These are phyloP conservation scores for Fibroporia radiculosa DNA, from an alignment of 768 basidiomycete species.

Conservation along the genomic window DNA sequence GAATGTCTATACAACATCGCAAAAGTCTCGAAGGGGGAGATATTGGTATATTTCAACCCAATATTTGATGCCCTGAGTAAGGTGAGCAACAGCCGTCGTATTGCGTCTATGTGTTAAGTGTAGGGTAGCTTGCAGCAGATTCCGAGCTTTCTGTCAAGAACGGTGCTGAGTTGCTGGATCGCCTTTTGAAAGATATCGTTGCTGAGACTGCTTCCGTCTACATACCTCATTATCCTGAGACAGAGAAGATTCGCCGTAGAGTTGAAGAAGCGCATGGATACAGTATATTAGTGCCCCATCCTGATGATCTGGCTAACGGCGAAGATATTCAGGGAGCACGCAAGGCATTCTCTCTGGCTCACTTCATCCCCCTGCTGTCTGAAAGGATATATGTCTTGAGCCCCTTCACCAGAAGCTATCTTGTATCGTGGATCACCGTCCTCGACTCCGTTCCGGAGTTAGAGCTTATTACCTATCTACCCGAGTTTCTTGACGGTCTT, in stretches of 20 bases:
- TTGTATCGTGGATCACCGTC: conserved; percentile 96
- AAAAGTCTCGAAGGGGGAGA: conserved; percentile 94
- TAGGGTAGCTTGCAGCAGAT: conserved; percentile 82
- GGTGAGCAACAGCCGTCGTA: conserved; percentile 37
- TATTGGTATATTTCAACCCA: conserved; percentile 95
- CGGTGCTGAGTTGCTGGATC: conserved; percentile 92
- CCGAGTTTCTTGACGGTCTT: conserved; percentile 90
- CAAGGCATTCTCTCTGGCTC: conserved; percentile 88
- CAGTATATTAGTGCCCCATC: conserved; percentile 60
- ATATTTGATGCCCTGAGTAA: conserved; percentile 97
- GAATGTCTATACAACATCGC: conserved; percentile 98
- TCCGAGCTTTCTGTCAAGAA: conserved; percentile 96
- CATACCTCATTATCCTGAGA: conserved; percentile 81
- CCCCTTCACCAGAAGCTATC: conserved; percentile 90
- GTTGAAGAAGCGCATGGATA: conserved; percentile 28
- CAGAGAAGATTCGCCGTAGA: conserved; percentile 48
- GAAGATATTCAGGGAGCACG: conserved; percentile 33
- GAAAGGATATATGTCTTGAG: conserved; percentile 94
- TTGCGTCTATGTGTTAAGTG: conserved; percentile 6
- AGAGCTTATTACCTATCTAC: conserved; percentile 89
- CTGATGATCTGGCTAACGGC: conserved; percentile 39
- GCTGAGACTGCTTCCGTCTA: conserved; percentile 94
- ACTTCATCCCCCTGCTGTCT: conserved; percentile 88
- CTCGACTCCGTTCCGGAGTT: conserved; percentile 95
- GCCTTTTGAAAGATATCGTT: conserved; percentile 96